Percentiles rank a stretch among this genome's conserved stretches.
phyloP scores from a whole-genome alignment of 2,329 filamentous ascomycete species.

The Gnomoniopsis sp. region DNA sequence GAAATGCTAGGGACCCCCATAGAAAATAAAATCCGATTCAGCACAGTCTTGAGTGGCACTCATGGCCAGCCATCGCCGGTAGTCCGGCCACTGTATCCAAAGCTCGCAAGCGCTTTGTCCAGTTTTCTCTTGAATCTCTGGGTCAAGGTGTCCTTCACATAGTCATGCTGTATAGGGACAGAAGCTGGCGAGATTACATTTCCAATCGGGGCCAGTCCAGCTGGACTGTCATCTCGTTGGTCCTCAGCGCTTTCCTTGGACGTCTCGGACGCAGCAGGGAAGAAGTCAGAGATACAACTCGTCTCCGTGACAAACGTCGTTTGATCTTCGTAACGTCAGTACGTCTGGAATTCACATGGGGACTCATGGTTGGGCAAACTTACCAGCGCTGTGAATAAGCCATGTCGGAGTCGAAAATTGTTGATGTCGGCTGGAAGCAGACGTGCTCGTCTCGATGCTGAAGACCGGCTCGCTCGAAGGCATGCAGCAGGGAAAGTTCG shows the following conservation, averaged over 20 bases:
- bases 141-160: neutral
- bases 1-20: neutral
- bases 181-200: no score
- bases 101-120: neutral
- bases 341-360: neutral
- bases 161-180: neutral
- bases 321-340: neutral
- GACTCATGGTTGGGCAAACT: neutral
- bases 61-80: neutral
- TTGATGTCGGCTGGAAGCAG: neutral
- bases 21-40: neutral
- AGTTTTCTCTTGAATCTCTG: neutral
- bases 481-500: neutral
- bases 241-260: neutral
- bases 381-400: conserved; percentile 1
- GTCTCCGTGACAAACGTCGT: neutral
- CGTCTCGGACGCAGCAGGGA: neutral
- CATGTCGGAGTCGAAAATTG: neutral
- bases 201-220: neutral
- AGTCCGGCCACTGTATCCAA: neutral
- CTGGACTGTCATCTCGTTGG: neutral
- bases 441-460: neutral
- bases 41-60: neutral
- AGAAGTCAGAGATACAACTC: neutral
- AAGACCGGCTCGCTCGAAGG: neutral